These are phyloP conservation scores for Fusarium sp. DNA, from an alignment of 2,329 filamentous ascomycete genomes.

Conservation along the genomic window DNA sequence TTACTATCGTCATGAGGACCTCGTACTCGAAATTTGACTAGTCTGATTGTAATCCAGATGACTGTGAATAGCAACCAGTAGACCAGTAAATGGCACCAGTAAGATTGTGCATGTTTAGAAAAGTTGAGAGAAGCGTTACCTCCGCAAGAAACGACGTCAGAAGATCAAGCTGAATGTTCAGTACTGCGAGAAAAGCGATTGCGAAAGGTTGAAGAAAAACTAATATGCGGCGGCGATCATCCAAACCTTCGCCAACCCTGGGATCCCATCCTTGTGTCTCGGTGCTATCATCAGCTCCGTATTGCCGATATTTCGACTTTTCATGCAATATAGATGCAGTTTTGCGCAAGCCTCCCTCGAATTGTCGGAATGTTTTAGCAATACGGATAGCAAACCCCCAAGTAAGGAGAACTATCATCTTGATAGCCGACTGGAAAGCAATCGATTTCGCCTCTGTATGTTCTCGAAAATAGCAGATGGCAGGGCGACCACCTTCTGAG, in stretches of 20 bases:
- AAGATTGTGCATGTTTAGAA: neutral
- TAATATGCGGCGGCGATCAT: too few relatives aligned
- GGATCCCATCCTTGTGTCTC: too few relatives aligned
- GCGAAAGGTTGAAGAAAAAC: neutral
- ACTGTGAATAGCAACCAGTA: neutral
- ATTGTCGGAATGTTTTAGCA: neutral
- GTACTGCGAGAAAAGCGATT: neutral
- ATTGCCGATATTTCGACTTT: neutral
- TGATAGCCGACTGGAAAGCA: neutral
- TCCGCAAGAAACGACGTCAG: slow-evolving; percentile 2
- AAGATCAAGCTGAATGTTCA: neutral
- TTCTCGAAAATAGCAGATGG: neutral
- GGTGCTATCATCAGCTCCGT: neutral
- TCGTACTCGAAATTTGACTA: rapidly evolving
- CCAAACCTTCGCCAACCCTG: too few relatives aligned
- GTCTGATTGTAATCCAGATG: neutral
- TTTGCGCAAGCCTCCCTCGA: neutral
- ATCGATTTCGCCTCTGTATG: neutral
- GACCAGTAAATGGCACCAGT: neutral
- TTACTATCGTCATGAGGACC: neutral
- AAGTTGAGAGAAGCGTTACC: neutral
- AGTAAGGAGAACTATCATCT: neutral
- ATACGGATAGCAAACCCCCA: neutral
- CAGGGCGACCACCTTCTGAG: neutral
- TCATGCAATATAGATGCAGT: neutral